phyloP scores from a whole-genome alignment of 257 asterid species.

The Linderniella brevidens region DNA sequence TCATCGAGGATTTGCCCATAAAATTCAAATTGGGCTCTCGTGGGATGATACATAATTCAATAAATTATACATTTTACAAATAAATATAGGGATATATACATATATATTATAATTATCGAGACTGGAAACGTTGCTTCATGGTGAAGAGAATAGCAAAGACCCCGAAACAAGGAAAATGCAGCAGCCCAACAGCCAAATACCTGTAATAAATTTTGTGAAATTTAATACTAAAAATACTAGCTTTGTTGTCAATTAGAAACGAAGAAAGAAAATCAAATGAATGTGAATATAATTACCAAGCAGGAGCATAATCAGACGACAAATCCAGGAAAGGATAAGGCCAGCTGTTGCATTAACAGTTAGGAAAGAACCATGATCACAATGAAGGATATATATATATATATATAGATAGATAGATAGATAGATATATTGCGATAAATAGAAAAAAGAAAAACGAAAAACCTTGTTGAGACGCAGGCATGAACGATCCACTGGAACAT shows the following conservation, averaged over 20 bases:
- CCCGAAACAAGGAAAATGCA: conserved; percentile 49
- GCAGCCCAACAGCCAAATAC: conserved; percentile 54
- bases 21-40: too few species aligned
- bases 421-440: not conserved
- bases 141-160: conserved; percentile 31
- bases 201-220: conserved; percentile 21
- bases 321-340: conserved; percentile 58
- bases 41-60: too few species aligned
- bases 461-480: conserved; percentile 48
- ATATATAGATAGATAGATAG: not conserved
- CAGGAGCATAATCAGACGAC: conserved; percentile 44
- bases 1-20: too few species aligned
- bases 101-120: not conserved
- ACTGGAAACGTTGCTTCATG: conserved; percentile 19
- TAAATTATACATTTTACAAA: too few species aligned
- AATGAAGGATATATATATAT: too few species aligned
- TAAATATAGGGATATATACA: too few species aligned
- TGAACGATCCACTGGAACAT: conserved; percentile 79
- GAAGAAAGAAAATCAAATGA: not conserved
- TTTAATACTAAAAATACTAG: too few species aligned
- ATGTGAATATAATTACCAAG: conserved; percentile 24
- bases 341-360: conserved; percentile 33
- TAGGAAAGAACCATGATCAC: not conserved
- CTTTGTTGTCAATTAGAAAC: not conserved
- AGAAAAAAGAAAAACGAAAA: not conserved